Evolutionary conservation across 495 filamentous ascomycete genomes (phyloP).

Genomic region (Penicillium mononematosum): DNA sequence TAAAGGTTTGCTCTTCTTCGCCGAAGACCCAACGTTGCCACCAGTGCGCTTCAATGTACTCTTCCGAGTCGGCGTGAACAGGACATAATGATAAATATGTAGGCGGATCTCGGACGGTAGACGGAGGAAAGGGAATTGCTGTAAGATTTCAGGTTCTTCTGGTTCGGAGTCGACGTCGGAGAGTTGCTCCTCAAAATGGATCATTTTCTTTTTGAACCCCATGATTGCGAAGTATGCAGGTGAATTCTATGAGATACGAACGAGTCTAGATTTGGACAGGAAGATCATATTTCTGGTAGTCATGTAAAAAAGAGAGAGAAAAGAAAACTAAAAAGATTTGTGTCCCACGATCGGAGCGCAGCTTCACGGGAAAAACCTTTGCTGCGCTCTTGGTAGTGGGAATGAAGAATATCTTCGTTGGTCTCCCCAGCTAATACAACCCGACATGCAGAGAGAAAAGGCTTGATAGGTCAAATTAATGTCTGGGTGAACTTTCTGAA

Average conservation of each 20-base stretch:
- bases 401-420: conserved; percentile 43
- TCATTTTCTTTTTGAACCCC: conserved; percentile 20
- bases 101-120: conserved; percentile 75
- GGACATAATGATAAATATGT: conserved; percentile 64
- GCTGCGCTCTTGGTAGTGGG: conserved; percentile 64
- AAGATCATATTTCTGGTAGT: conserved; percentile 5
- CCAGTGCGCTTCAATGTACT: conserved; percentile 28
- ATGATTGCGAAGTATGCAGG: conserved; percentile 18
- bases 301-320: conserved; percentile 9
- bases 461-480: conserved; percentile 64
- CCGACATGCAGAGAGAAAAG: conserved; percentile 45
- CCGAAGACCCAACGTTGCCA: conserved; percentile 68
- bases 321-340: conserved; percentile 25
- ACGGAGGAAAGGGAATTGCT: conserved; percentile 70
- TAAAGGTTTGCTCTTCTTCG: conserved; percentile 65
- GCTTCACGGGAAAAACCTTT: conserved; percentile 47
- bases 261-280: conserved; percentile 7
- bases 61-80: conserved; percentile 48
- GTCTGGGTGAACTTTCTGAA: conserved; percentile 63
- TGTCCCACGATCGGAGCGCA: conserved; percentile 52
- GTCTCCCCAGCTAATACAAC: conserved; percentile 75
- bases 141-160: conserved; percentile 9
- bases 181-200: conserved; percentile 20
- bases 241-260: conserved; percentile 5
- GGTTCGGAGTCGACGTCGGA: conserved; percentile 13